phyloP scores from a whole-genome alignment of 345 rosid species.

The Crucihimalaya himalaica region DNA sequence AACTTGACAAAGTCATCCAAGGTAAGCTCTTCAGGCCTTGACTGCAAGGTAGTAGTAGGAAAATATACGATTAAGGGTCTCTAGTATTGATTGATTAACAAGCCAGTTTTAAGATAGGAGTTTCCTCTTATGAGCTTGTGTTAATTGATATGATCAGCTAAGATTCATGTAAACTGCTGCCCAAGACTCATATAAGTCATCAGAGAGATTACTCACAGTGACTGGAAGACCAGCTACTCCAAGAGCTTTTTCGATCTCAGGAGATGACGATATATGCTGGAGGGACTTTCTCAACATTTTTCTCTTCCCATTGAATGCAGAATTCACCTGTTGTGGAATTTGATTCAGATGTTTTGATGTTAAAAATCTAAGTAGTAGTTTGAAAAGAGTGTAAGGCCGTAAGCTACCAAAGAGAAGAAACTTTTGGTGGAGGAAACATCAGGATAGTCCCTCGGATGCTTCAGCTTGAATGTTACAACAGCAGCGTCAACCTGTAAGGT shows the following conservation, averaged over 20 bases:
- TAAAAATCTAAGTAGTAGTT: neutral
- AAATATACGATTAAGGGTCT: neutral
- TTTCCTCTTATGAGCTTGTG: neutral
- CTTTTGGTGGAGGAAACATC: constrained; percentile 70
- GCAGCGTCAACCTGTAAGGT: constrained; percentile 89
- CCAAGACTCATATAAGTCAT: neutral
- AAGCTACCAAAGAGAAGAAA: constrained; percentile 84
- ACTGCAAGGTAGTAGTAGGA: constrained; percentile 48
- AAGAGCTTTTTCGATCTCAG: constrained; percentile 78
- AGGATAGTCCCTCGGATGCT: constrained; percentile 76
- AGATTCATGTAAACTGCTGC: neutral
- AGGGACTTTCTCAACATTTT: constrained; percentile 85
- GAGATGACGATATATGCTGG: constrained; percentile 66
- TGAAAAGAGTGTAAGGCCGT: constrained; percentile 19
- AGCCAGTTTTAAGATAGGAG: neutral
- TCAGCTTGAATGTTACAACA: constrained; percentile 75
- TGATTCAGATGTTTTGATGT: constrained; percentile 17
- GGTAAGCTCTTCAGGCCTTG: constrained; percentile 94
- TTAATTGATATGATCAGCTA: neutral
- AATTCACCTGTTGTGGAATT: constrained; percentile 60
- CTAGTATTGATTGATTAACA: neutral
- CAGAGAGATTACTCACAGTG: constrained; percentile 51
- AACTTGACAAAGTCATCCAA: constrained; percentile 80
- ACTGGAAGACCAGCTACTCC: constrained; percentile 59
- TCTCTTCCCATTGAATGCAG: constrained; percentile 86